Evolutionary conservation across 352 stramenopile genomes (phyloP), one percentile per base, ranked within the genome.

Genomic region (Phytophthora podocarpi): DNA sequence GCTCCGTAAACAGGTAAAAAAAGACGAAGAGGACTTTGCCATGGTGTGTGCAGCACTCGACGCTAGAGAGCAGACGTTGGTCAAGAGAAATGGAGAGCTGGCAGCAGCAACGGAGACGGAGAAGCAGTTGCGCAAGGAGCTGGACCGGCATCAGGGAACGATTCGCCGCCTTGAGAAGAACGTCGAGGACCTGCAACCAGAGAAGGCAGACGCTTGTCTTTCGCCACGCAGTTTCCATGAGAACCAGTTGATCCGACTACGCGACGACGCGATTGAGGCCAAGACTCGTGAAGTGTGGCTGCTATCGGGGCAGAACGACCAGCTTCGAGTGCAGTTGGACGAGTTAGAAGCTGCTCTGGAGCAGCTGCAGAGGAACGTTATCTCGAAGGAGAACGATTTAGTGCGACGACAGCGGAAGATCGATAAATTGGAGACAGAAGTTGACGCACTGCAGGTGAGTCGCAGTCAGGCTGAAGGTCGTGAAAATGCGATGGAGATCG

Each of bases 271-370:
- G 23, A 82, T 94, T 41, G 59, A 72, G 9, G 81, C 81, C 20
- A 91, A 91, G 32, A 82, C 75, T 1, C 78, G 83, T 16, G 81
- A 94, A 42, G 70, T 94, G 10, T 90, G 79, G 76, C 63, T 94
- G 11, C 59, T 94, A 7, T 78, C 72, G 4, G 80, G 78, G 0
- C 69, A 90, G 28, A 92, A 94, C 45, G 81, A 89, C 26, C 70
- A 80, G 32, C 67, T 94, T 0, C 80, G 75, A 3, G 63, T 69
- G 15, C 79, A 94, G 47, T 59, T 94, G 27, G 82, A 92, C 41
- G 82, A 87, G 23, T 45, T 90, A 1, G 82, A 94, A 49, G 37
- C 57, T 4, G 81, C 82, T 18, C 53, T 94, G 9, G 77, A 89
- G 23, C 66, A 82, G 18, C 42, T 94, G n/a, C 79, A 94, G 49